phyloP scores from a whole-genome alignment of 2,329 filamentous ascomycete species.

The Sordariomycetes sp. region DNA sequence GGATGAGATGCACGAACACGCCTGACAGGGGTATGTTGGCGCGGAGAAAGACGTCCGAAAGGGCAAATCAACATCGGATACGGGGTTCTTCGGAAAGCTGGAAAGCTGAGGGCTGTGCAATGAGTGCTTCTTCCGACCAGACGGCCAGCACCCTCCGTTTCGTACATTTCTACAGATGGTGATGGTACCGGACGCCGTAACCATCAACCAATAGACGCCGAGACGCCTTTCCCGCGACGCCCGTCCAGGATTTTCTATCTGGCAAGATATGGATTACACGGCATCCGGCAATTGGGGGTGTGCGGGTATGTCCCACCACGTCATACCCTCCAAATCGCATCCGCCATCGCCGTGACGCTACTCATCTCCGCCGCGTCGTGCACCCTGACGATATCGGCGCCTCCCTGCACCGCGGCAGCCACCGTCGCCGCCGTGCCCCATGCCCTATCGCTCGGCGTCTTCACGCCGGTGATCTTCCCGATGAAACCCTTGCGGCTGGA shows the following conservation, averaged over 20 bases:
- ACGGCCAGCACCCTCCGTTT: too few species aligned
- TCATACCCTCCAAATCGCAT: conserved; percentile 71
- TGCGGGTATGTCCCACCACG: not conserved
- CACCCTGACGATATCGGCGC: conserved; percentile 84
- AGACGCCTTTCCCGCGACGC: not conserved
- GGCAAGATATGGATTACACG: not conserved
- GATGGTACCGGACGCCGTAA: too few species aligned
- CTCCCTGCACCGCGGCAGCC: conserved; percentile 72
- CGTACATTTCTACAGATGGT: too few species aligned
- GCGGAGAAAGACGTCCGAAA: too few species aligned
- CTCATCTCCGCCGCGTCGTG: conserved; percentile 86
- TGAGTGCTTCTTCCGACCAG: too few species aligned
- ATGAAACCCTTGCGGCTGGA: conserved; percentile 86
- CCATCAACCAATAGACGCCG: not conserved
- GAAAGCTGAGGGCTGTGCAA: too few species aligned
- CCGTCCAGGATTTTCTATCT: not conserved
- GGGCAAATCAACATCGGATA: too few species aligned
- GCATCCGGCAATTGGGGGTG: not conserved
- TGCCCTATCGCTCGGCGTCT: conserved; percentile 56
- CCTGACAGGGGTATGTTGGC: too few species aligned
- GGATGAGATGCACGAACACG: too few species aligned
- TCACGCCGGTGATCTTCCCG: conserved; percentile 67
- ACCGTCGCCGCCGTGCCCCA: conserved; percentile 89
- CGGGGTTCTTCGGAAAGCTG: too few species aligned
- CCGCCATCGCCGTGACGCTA: conserved; percentile 74